Evolutionary conservation across 306 rosid genomes (phyloP).

Genomic region (Lablab purpureus): DNA sequence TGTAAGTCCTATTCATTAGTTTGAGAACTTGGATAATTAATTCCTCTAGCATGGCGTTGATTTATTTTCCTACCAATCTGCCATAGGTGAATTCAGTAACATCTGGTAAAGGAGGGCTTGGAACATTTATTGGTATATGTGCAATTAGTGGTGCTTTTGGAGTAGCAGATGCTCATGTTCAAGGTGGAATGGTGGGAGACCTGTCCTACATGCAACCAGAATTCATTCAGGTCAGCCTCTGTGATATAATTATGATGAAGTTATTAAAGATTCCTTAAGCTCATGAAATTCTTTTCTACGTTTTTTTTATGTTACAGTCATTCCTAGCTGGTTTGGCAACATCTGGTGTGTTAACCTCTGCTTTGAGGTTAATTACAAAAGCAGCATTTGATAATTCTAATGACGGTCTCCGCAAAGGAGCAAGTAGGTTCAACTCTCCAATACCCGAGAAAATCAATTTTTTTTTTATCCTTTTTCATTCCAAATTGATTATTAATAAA

Average conservation of each 20-base stretch:
- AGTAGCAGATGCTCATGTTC: conserved; percentile 86
- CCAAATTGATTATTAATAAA: neutral
- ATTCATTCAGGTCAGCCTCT: conserved; percentile 70
- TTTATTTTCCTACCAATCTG: conserved; percentile 29
- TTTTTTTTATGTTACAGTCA: conserved; percentile 64
- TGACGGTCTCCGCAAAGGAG: conserved; percentile 87
- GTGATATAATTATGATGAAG: neutral
- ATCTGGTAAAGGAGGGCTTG: conserved; percentile 89
- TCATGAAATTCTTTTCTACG: neutral
- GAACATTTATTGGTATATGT: conserved; percentile 78
- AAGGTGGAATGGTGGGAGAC: conserved; percentile 98
- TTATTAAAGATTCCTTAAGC: neutral
- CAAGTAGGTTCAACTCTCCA: conserved; percentile 63
- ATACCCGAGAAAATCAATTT: neutral
- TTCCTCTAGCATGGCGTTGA: conserved; percentile 1
- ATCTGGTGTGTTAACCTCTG: conserved; percentile 83
- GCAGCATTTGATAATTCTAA: conserved; percentile 75
- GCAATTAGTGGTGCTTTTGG: conserved; percentile 75
- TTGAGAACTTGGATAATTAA: neutral
- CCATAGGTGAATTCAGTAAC: conserved; percentile 85
- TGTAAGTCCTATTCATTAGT: conserved; percentile 55
- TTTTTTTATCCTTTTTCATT: neutral
- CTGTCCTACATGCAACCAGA: conserved; percentile 81
- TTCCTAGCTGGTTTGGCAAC: conserved; percentile 89
- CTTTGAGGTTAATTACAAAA: conserved; percentile 79